Base-by-base conservation (phyloP, 805 yeast genomes). In the Debaryomyces hansenii region DNA sequence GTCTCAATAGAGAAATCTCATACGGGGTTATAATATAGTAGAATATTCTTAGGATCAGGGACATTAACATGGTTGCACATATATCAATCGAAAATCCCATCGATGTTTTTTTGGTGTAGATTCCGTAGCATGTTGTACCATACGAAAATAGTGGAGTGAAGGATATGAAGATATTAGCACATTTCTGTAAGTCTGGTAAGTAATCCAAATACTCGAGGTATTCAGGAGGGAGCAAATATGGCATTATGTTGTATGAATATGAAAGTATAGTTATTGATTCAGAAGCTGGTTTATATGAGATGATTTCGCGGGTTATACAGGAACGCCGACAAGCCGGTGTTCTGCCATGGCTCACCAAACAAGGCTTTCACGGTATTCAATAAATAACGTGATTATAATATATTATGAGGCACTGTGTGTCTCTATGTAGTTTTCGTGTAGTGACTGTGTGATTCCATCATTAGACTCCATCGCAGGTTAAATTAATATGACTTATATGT, bases 11-110 rank as follows among this genome's bases (percentile, higher is more conserved):
- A 2, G 95, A 80, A n/a, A 79, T 64, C 62, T 90, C 97, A 60
- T 84, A 90, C 0, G 96, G 96, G 39, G 84, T 79, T 41, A 88
- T 83, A 50, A 85, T 63, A 69, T 85, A 91, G 69, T 88, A 90
- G 46, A 82, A 80, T 21, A 90, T 83, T 53, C 95, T 74, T 39
- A 90, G 67, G 4, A 83, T 79, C 36, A 90, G 79, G 0, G 96
- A 84, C 52, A 89, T 74, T 50, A 90, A 62, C 96, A 91, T 90
- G 5, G 96, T 88, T 5, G 90, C 91, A 66, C 97, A 91, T 9
- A 91, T 87, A 65, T 91, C 97, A n/a, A 90, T 72, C 4, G 96
- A 86, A 59, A 90, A 90, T 18, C 97, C 97, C 18, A 79, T 72
- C 1, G 92, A 79, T 0, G 90, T 77, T 59, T 83, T 71, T 29